phyloP scores from a whole-genome alignment of 2,329 filamentous ascomycete genomes.

The Fusarium neocosmosporiellum region DNA sequence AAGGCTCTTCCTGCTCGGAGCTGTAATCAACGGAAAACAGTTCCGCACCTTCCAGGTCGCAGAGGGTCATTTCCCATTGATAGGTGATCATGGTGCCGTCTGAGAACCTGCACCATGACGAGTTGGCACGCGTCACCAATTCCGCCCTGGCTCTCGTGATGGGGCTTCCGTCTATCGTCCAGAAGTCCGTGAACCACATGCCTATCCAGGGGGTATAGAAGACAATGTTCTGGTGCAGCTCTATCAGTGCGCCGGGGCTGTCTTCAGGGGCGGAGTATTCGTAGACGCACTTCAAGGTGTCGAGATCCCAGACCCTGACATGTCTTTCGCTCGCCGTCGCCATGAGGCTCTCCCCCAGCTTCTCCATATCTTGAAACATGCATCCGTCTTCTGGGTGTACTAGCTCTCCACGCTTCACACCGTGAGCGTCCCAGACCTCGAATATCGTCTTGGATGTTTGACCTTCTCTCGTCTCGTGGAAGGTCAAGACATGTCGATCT shows the following conservation, averaged over 20 bases:
- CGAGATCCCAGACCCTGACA: constrained; percentile 4
- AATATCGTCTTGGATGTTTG: neutral
- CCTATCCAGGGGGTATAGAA: neutral
- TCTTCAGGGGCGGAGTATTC: neutral
- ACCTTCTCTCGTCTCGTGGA: neutral
- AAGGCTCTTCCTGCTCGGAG: neutral
- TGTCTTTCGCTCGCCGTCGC: neutral
- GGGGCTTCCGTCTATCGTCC: neutral
- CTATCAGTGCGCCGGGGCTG: neutral
- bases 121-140: neutral
- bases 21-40: neutral
- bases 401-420: constrained; percentile 1
- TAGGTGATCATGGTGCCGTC: neutral
- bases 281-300: neutral
- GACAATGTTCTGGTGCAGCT: neutral
- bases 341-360: neutral
- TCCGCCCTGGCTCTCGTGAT: neutral
- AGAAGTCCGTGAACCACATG: neutral
- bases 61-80: neutral
- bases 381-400: neutral
- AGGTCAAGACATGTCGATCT: neutral
- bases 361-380: neutral
- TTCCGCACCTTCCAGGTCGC: neutral
- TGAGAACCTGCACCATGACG: neutral
- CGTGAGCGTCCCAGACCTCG: constrained; percentile 19